Base-by-base conservation (phyloP, 768 basidiomycete species). In the Lactarius hatsudake region DNA sequence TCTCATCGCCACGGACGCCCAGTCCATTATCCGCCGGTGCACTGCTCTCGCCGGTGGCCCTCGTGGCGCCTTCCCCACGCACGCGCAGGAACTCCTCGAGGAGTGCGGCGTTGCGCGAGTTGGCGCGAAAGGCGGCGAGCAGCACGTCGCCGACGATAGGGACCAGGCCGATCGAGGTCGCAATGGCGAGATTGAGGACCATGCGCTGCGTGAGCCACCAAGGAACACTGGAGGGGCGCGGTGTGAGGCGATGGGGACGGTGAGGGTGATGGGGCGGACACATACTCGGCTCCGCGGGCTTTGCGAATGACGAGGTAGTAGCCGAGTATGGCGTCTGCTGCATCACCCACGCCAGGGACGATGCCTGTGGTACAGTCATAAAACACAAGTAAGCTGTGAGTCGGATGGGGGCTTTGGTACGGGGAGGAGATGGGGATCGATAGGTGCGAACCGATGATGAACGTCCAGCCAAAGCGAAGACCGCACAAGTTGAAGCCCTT, bases 401-500 rank as follows among this genome's bases (percentile, higher is more conserved):
- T 36, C 15, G 23, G 26, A 30, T 17, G 28, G 38, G 12, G 34
- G 30, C 40, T 10, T 38, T 12, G 23, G 5, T n/a, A 3, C 28
- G 30, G 38, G 64, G 13, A 15, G 7, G 12, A 8, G 30, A 18
- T 9, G 20, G 43, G 67, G 12, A 10, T 51, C 8, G n/a, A 20
- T 18, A 6, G 38, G 38, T 20, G 69, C 80, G 53, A 61, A 82
- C 82, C 74, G 64, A 94, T 89, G 72, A 92, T 75, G 77, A 93
- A 90, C 0, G 92, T 86, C 89, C 89, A 95, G 0, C 95, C 95
- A 67, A 96, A 94, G 15, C 86, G 85, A 62, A 96, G 74, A 12
- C 95, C 93, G 67, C 87, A 90, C 1, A 96, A 36, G 53, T 74
- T 81, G 80, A 97, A 92, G 2, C 91, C 87, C 76, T 93, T 94